A percentile compares a stretch with the other conserved stretches of the same genome.
Evolutionary conservation across 2,329 filamentous ascomycete genomes (phyloP).

Genomic region (Bipolaris sorokiniana): DNA sequence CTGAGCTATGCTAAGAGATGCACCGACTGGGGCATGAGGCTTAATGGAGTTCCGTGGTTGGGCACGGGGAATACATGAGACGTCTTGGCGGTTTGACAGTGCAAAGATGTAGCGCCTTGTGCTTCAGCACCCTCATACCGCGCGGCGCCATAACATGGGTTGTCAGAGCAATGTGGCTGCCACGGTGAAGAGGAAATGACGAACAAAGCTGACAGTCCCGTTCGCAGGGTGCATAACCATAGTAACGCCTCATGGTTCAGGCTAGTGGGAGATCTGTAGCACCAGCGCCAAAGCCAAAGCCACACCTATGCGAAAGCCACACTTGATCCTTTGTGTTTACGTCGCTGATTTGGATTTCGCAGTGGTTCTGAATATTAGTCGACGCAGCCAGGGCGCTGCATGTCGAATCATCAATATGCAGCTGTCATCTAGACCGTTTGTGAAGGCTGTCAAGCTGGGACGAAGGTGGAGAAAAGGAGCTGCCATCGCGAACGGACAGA

Average conservation of each 20-base stretch:
- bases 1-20: constrained; percentile 8
- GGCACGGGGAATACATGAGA: constrained; percentile 27
- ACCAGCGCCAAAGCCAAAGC: not conserved
- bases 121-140: constrained; percentile 27
- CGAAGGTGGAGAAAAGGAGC: constrained; percentile 4
- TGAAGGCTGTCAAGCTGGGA: not conserved
- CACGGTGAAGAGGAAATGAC: not conserved
- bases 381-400: not conserved
- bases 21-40: constrained; percentile 6
- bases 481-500: not conserved
- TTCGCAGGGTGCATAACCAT: not conserved
- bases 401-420: not conserved
- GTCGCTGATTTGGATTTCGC: not conserved
- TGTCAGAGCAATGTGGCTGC: constrained; percentile 4
- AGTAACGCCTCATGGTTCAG: not conserved
- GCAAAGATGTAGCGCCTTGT: constrained; percentile 30
- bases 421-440: not conserved
- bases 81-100: constrained; percentile 35
- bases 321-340: not conserved
- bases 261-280: not conserved
- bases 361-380: not conserved
- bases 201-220: not conserved
- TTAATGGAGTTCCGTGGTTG: constrained; percentile 23
- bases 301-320: not conserved
- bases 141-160: constrained; percentile 3